Evolutionary conservation across 805 yeast species (phyloP).

Genomic region (Vanderwaltozyma verrucispora): DNA sequence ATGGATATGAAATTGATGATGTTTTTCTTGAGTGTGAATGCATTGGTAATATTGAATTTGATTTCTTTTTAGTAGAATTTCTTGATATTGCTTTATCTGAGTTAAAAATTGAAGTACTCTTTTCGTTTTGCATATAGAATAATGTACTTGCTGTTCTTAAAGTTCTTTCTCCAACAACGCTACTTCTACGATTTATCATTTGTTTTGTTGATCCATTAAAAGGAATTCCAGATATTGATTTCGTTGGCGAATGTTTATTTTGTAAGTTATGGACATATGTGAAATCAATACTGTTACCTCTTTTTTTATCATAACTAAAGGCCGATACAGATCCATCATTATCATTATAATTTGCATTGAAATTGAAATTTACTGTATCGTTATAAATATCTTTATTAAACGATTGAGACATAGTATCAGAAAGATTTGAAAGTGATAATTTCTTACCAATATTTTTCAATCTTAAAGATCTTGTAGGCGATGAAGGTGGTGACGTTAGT

Average conservation of each 20-base stretch:
- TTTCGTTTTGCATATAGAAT: constrained; percentile 4
- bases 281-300: constrained; percentile 25
- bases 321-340: not conserved
- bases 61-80: constrained; percentile 2
- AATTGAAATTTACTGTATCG: too few relatives aligned
- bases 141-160: constrained; percentile 9
- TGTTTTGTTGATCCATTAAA: not conserved
- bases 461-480: constrained; percentile 22
- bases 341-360: too few relatives aligned
- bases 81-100: constrained; percentile 1
- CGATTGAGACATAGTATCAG: constrained; percentile 7
- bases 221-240: constrained; percentile 16
- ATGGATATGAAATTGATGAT: constrained; percentile 6
- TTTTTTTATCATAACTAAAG: constrained; percentile 6
- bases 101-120: constrained; percentile 3
- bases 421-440: constrained; percentile 23
- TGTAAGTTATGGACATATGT: constrained; percentile 24
- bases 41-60: constrained; percentile 4
- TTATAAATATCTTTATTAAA: not conserved
- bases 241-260: constrained; percentile 24
- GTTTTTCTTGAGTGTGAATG: not conserved
- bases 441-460: constrained; percentile 23
- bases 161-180: not conserved
- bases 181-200: not conserved
- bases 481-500: constrained; percentile 15